Base-by-base conservation (phyloP, 805 yeast genomes). In the Yarrowia sp. region DNA sequence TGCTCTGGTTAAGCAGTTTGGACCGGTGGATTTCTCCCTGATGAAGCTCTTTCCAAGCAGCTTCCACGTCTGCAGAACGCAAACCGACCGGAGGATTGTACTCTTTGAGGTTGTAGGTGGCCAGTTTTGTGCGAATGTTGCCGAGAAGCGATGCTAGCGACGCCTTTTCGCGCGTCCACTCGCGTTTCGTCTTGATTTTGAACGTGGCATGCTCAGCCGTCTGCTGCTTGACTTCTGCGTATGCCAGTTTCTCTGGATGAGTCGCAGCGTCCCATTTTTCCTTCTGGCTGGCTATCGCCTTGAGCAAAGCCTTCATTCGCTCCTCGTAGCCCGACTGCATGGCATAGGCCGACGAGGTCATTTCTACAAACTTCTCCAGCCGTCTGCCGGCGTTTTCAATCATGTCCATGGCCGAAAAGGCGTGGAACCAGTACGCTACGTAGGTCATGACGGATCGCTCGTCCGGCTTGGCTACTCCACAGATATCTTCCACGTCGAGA, bases 381-480 rank as follows among this genome's bases (percentile, higher is more conserved):
- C 80, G 73, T 8, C 81, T 71, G 9, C 80, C 81, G 3, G 81
- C 81, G 5, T 78, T 77, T 65, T 79, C 81, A 32, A 79, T 74
- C 52, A 74, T 75, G 70, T 79, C 80, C 50, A 77, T 70, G 0
- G 76, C 78, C 5, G 79, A 77, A 65, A 82, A 82, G 26, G 79
- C 78, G 61, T 84, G 85, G 76, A 82, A 87, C 87, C 88, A 85
- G 72, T 87, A 84, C 14, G 88, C 82, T 11, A 87, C 76, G 73
- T 85, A 87, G 16, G 88, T 82, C 72, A 87, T 81, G 15, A 88
- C 79, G 49, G 87, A 82, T 71, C 85, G 83, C 71, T 88, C 91
- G 71, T 88, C 91, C 0, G 89, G 89, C 32, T 78, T 79, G 14
- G 78, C 73, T 26, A 80, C 78, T 45, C 78, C 78, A 38, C 75